Evolutionary conservation across 257 asterid species (phyloP), one percentile per base, ranked within the genome.

Genomic region (Solanum sitiens): DNA sequence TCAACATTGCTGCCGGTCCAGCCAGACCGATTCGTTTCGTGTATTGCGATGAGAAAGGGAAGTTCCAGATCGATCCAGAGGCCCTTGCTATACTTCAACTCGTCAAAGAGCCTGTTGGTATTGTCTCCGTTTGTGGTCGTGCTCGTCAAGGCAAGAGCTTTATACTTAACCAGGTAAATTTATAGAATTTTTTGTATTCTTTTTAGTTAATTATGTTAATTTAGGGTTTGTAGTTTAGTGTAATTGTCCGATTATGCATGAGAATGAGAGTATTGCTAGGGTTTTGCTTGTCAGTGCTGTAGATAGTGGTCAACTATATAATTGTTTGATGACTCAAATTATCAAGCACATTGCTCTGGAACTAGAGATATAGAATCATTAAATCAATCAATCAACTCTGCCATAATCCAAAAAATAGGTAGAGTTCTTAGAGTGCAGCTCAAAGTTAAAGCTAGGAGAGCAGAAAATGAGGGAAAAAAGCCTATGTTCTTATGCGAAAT

Each of bases 121-220:
- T 97, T 67, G 99, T 97, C 56, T 96, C 99, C 82, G 99, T 97
- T 4, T 97, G 99, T 61, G 99, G 99, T 39, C 99, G 99, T 32
- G 99, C 99, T 86, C 98, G 98, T 21, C 99, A 97, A 88, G 99
- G 99, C 86, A 97, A 97, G 93, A 97, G 99, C 90, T 96, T 87
- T 68, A 93, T 97, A 85, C 87, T 97, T 15, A 97, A 97, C 4
- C 98, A 97, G 99, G 99, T 97, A 90, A 7, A 59, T 15, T 63
- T 70, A 25, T 27, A 74, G 83, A 45, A 79, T 5, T 27, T 59
- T 75, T 14, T 30, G 39, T 30, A 14, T 35, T 8, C 2, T 35
- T 18, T 72, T 72, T 9, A 18, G 80, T 33, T 33, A 72, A 72
- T 72, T 72, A 72, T 10, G 44, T 72, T 72, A 9, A 3, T 35